Base-by-base conservation (phyloP, 441 rosid species). In the Adansonia gregorii region DNA sequence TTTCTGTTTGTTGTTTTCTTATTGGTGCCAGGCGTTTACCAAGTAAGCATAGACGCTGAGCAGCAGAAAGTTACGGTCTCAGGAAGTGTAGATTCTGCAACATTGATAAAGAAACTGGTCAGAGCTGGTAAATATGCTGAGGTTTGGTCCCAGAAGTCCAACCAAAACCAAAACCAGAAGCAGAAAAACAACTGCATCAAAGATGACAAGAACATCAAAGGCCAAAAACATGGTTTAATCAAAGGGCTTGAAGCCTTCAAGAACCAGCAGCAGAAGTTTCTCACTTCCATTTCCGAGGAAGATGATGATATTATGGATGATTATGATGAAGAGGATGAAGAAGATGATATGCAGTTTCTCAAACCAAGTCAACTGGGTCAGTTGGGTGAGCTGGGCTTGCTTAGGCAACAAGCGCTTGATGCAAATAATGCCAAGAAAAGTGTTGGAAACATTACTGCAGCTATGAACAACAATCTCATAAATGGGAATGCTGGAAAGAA, bases 81-180 rank as follows among this genome's bases (percentile, higher is more conserved):
- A 67, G 98, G 98, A 17, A 87, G 80, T 74, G 89, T 94, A 46
- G 97, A 89, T 73, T 79, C 93, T 45, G 85, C 88, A 51, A 83
- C 83, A 56, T 85, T 94, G 88, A 94, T 94, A 73, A 93, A 89
- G 83, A 94, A 91, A 81, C 84, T 94, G 74, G 73, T 76, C n/a
- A 90, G 85, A 84, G 91, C 93, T 1, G 95, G 97, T 2, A 94
- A 94, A 78, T 90, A 91, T 81, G 93, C 98, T 19, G 95, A 94
- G 83, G 77, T 91, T 15, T 94, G 98, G 97, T 80, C 87, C 54
- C 89, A 84, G 48, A 91, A 83, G 48, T 60, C 86, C 7, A 85
- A 80, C 80, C 88, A 84, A 14, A 85, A 80, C 79, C 93, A 84
- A 14, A 83, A 85, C 73, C 92, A 82, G 45, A 87, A 88, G 67